Conservation (phyloP, 2,329 filamentous ascomycete species). For the Hypocreales sp. region DNA sequence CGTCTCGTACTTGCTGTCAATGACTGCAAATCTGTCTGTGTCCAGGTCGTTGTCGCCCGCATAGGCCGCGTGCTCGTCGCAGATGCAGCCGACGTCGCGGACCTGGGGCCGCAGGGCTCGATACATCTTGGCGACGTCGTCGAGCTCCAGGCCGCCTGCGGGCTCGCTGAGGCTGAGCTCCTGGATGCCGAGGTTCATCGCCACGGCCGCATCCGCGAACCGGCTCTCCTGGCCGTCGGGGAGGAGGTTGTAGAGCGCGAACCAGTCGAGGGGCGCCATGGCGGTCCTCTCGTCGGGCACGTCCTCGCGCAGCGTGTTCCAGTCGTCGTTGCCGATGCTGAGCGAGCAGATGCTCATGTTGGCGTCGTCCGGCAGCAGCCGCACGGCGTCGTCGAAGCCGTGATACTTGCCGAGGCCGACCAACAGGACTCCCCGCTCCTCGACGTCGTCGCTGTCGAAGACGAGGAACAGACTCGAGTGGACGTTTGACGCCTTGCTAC, state of each 20-base stretch:
- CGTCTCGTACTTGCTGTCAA: conserved; percentile 1
- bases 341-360: conserved; percentile 1
- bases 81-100: not conserved
- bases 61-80: conserved; percentile 1
- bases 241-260: conserved; percentile 2
- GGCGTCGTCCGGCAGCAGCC: not conserved
- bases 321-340: conserved; percentile 1
- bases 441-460: conserved; percentile 1
- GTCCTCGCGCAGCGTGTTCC: conserved; percentile 1
- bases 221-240: not conserved
- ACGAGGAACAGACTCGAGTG: conserved; percentile 1
- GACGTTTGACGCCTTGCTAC: not conserved
- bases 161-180: not conserved
- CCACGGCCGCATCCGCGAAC: not conserved
- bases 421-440: conserved; percentile 1
- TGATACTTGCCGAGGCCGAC: conserved; percentile 3
- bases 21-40: not conserved
- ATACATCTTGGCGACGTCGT: conserved; percentile 1
- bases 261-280: not conserved
- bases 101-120: not conserved
- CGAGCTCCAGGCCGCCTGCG: not conserved
- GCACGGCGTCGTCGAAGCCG: conserved; percentile 2
- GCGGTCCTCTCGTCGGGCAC: not conserved
- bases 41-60: not conserved
- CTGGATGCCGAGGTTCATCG: conserved; percentile 1